A percentile compares a stretch with the other conserved stretches of the same genome.
phyloP scores from a whole-genome alignment of 139 green algal species.

The Coelastrella sp. region DNA sequence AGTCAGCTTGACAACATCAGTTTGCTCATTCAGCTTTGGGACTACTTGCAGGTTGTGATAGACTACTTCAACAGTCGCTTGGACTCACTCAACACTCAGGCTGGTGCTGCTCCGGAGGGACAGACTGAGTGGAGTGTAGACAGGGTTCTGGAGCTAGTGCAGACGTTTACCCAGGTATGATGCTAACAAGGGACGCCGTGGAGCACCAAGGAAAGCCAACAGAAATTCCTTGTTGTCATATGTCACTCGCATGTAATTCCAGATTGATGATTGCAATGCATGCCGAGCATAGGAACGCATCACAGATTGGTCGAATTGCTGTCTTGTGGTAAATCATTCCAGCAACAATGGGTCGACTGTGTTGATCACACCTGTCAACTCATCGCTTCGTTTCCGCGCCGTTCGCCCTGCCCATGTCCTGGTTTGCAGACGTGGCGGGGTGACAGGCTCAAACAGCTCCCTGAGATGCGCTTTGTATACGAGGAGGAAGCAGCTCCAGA shows the following conservation, averaged over 20 bases:
- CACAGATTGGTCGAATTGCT: too few species aligned
- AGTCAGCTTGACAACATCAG: background rate
- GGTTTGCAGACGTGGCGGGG: conserved; percentile 59
- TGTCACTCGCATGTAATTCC: too few species aligned
- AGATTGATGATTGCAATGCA: too few species aligned
- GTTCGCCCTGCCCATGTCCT: too few species aligned
- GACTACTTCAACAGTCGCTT: conserved; percentile 75
- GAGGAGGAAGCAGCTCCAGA: conserved; percentile 81
- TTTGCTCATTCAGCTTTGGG: background rate
- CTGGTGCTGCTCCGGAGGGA: conserved; percentile 14
- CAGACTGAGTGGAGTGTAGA: conserved; percentile 33
- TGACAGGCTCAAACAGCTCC: conserved; percentile 64
- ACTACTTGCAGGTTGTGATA: conserved; percentile 54
- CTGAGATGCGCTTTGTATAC: conserved; percentile 81
- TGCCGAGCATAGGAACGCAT: too few species aligned
- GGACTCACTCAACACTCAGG: conserved; percentile 59
- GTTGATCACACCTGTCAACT: too few species aligned
- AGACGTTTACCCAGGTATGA: conserved; percentile 35
- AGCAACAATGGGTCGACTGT: too few species aligned
- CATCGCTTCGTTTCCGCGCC: too few species aligned
- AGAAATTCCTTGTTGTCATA: too few species aligned
- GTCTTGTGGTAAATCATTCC: too few species aligned
- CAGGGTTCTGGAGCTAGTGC: conserved; percentile 40
- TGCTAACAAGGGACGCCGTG: background rate
- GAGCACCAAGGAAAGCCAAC: too few species aligned